Conservation (phyloP, 768 basidiomycete species). For the Termitomyces sp. region DNA sequence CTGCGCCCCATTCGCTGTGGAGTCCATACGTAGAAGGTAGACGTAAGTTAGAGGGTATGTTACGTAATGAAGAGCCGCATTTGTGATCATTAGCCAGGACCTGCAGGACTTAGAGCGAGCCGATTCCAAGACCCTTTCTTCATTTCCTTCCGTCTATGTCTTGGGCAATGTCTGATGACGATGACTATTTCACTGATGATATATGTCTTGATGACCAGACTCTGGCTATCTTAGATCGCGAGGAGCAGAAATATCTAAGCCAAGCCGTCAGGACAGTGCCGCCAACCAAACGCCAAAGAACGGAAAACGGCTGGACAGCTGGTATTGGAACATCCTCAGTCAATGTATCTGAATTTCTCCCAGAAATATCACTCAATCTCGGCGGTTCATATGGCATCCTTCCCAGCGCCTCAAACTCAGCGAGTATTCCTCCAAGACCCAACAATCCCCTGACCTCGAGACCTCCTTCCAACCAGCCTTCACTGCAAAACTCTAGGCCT, state of each 20-base stretch:
- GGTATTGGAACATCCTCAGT: constrained; percentile 21
- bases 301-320: constrained; percentile 37
- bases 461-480: neutral
- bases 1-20: constrained; percentile 19
- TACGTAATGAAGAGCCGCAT: constrained; percentile 9
- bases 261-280: constrained; percentile 19
- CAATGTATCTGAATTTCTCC: constrained; percentile 47
- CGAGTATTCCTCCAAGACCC: neutral
- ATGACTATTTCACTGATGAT: constrained; percentile 62
- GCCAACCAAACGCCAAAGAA: constrained; percentile 54
- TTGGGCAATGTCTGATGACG: constrained; percentile 51
- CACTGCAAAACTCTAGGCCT: neutral
- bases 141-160: neutral
- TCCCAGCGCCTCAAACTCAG: constrained; percentile 5
- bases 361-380: constrained; percentile 55
- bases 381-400: constrained; percentile 53
- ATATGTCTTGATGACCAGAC: constrained; percentile 58
- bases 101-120: too few relatives aligned
- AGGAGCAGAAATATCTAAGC: constrained; percentile 41
- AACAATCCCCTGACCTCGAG: neutral
- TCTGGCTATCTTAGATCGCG: constrained; percentile 55
- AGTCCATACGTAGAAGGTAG: constrained; percentile 26
- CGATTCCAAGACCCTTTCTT: neutral
- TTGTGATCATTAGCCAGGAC: neutral
- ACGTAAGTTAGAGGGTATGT: neutral